phyloP scores from a whole-genome alignment of 495 filamentous ascomycete genomes.

The Aspergillus coremiiformis region DNA sequence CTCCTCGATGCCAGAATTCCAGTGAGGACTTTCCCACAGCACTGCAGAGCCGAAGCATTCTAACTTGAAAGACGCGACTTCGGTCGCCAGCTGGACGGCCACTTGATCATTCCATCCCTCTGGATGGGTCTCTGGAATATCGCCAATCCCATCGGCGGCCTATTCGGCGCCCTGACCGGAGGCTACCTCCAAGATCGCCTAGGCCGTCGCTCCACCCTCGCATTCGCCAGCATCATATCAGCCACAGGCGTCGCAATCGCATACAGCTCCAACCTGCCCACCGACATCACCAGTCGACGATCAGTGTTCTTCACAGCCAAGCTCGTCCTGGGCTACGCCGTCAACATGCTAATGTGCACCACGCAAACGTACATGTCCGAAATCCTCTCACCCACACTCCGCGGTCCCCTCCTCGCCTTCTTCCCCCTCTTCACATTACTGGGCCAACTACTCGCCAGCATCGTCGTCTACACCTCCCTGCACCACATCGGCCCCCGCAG shows the following conservation, averaged over 20 bases:
- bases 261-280: constrained; percentile 25
- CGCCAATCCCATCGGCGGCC: constrained; percentile 32
- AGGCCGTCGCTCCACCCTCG: constrained; percentile 33
- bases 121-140: constrained; percentile 44
- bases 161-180: constrained; percentile 33
- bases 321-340: constrained; percentile 33
- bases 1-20: constrained; percentile 39
- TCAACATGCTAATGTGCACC: constrained; percentile 35
- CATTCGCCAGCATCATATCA: constrained; percentile 27
- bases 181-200: constrained; percentile 36
- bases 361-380: constrained; percentile 45
- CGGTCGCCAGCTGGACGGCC: constrained; percentile 22
- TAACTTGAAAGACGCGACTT: constrained; percentile 26
- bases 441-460: constrained; percentile 37
- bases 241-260: constrained; percentile 32
- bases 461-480: constrained; percentile 30
- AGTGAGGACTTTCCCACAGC: constrained; percentile 13
- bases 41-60: neutral
- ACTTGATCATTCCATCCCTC: constrained; percentile 39
- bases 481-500: constrained; percentile 7
- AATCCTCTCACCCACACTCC: constrained; percentile 30
- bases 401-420: constrained; percentile 38
- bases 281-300: constrained; percentile 21
- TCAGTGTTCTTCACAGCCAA: constrained; percentile 27
- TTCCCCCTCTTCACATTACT: constrained; percentile 40